Evolutionary conservation across 2,329 filamentous ascomycete species (phyloP).

Genomic region (Dothistroma pini): DNA sequence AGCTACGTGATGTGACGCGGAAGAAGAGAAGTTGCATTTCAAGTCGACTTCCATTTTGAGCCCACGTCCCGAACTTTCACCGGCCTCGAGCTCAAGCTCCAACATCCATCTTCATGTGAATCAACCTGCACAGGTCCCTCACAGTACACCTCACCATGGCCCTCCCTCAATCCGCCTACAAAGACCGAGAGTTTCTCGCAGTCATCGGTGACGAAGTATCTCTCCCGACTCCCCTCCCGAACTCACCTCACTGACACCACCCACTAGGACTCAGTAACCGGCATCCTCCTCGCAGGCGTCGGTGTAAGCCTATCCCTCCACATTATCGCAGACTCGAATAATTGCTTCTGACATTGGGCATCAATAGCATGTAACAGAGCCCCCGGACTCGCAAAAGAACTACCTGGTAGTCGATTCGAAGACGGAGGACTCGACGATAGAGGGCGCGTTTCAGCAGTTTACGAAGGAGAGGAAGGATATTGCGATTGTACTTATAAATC

Average conservation of each 20-base stretch:
- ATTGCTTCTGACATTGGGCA: neutral
- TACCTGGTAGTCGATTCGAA: slow-evolving; percentile 95
- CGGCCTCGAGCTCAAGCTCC: slow-evolving; percentile 1
- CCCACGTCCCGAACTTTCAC: neutral
- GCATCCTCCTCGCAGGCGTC: slow-evolving; percentile 89
- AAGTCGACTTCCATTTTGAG: neutral
- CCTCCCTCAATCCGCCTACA: slow-evolving; percentile 56
- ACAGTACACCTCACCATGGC: slow-evolving; percentile 48
- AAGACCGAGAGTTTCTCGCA: slow-evolving; percentile 90
- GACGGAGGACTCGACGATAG: slow-evolving; percentile 84
- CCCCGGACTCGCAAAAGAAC: slow-evolving; percentile 90
- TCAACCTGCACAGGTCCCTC: neutral
- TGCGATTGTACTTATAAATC: slow-evolving; percentile 93
- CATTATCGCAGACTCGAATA: neutral
- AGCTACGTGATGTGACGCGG: no score
- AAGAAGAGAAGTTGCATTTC: neutral
- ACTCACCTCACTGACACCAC: neutral
- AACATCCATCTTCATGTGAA: neutral
- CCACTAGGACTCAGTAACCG: slow-evolving; percentile 85
- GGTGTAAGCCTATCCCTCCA: slow-evolving; percentile 59
- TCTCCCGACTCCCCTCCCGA: neutral
- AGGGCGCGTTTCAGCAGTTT: slow-evolving; percentile 84
- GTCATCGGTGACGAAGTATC: slow-evolving; percentile 94
- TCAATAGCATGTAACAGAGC: slow-evolving; percentile 77
- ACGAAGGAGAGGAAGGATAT: slow-evolving; percentile 92